Evolutionary conservation across 176 grass and related monocot genomes (phyloP), one percentile per base, ranked within the genome.

Genomic region (Triticum dicoccoides): DNA sequence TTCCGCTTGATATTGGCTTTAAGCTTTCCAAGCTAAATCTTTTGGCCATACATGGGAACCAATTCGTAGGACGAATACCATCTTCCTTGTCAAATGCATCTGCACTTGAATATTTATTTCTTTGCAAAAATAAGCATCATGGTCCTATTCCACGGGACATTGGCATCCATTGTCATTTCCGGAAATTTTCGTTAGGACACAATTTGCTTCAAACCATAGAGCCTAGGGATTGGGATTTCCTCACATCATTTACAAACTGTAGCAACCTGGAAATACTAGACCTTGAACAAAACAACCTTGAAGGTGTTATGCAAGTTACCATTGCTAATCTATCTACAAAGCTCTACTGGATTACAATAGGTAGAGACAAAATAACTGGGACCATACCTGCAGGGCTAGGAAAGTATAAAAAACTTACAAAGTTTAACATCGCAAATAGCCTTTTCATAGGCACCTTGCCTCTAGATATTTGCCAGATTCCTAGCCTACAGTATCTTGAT

Each of bases 141-240:
- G 24, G 24, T 24, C 24, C 24, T 24, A 24, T 24, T 24, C 24
- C 24, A 24, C 24, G 24, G 24, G 24, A 24, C 24, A 24, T 24
- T 24, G 24, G 39, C 39, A 41, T 41, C 39, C 39, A 41, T 41
- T 6, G 39, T 54, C 39, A 12, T 2, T 20, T 85, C 6, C 39
- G 8, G 8, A 56, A 2, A 4, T 78, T 85, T 5, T 29, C 63
- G 0, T 0, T 85, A 39, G 83, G 73, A 2, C 0, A 9, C 11
- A 85, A 85, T 27, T 0, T 25, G 3, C 32, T 85, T 2, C 30
- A 56, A 56, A n/a, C 72, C 3, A 67, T 30, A 68, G 17, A 29
- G 13, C n/a, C 42, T 56, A 78, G n/a, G 14, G 83, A 69, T 56
- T 85, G 83, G 73, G 73, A 68, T 11, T 85, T 78, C n/a, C 3